These are phyloP conservation scores for Dictyostelium purpureum DNA, from an alignment of 78 protist genomes.

Conservation along the genomic window DNA sequence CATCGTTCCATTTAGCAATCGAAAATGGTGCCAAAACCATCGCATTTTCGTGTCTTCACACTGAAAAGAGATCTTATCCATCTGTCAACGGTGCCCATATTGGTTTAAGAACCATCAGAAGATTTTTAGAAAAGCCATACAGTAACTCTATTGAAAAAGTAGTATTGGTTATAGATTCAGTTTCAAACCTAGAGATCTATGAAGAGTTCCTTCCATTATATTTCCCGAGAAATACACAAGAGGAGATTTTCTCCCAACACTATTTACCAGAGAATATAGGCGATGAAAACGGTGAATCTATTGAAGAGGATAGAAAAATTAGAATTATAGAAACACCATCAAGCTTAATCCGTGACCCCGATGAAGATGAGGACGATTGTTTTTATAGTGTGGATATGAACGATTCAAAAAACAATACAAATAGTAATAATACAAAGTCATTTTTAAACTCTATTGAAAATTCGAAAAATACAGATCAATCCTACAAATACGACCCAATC, in stretches of 20 bases:
- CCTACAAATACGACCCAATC: not conserved
- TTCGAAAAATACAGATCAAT: not conserved
- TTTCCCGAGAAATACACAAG: slow-evolving; percentile 44
- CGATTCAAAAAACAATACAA: not conserved
- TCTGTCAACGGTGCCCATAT: slow-evolving; percentile 10
- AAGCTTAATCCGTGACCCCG: slow-evolving; percentile 21
- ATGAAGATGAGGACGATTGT: slow-evolving; percentile 23
- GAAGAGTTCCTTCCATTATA: slow-evolving; percentile 21
- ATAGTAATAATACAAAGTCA: not conserved
- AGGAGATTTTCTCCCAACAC: not conserved
- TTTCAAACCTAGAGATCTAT: not conserved
- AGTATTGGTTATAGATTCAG: not conserved
- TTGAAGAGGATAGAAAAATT: slow-evolving; percentile 20
- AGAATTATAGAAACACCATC: not conserved
- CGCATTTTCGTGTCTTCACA: slow-evolving; percentile 21
- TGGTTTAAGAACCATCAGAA: slow-evolving; percentile 32
- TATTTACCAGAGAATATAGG: slow-evolving; percentile 31
- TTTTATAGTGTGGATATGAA: not conserved
- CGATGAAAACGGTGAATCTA: slow-evolving; percentile 37
- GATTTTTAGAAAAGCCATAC: slow-evolving; percentile 11
- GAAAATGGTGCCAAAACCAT: not conserved
- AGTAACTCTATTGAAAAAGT: not conserved
- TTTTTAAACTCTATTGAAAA: not conserved
- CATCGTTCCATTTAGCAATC: slow-evolving; percentile 8
- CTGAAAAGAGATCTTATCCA: slow-evolving; percentile 1